A percentile compares a stretch with the other conserved stretches of the same genome.
Conservation (phyloP, 176 grass and related monocot genomes). For the Bromus sterilis region DNA sequence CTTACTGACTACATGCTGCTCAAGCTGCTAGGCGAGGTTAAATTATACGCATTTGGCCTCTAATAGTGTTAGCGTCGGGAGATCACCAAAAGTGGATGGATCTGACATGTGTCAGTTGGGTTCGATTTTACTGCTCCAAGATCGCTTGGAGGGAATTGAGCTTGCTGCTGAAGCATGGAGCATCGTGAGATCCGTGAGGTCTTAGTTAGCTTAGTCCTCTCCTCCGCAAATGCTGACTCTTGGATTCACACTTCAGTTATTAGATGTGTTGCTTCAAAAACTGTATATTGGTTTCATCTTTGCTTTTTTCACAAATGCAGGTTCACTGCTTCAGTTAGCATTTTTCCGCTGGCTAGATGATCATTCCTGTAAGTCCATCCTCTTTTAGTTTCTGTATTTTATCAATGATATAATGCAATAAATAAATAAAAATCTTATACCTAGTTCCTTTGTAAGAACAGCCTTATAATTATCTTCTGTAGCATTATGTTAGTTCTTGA, state of each 20-base stretch:
- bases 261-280: not conserved
- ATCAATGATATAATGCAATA: too few relatives aligned
- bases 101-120: too few relatives aligned
- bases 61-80: not conserved
- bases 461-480: not conserved
- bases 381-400: not conserved
- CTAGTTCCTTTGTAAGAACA: not conserved
- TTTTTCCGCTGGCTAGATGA: conserved; percentile 35
- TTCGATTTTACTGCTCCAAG: not conserved
- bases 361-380: conserved; percentile 20
- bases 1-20: not conserved
- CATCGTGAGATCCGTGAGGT: not conserved
- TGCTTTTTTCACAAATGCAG: conserved; percentile 24
- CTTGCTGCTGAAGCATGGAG: not conserved
- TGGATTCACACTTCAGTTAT: not conserved
- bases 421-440: too few relatives aligned
- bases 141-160: not conserved
- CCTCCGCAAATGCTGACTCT: not conserved
- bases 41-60: not conserved
- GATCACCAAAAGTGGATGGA: not conserved
- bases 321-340: conserved; percentile 50
- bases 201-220: not conserved
- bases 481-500: not conserved
- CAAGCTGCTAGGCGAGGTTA: not conserved
- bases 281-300: conserved; percentile 7